A percentile compares a stretch with the other conserved stretches of the same genome.
Conservation (phyloP, 306 rosid genomes). For the Acacia confusa region DNA sequence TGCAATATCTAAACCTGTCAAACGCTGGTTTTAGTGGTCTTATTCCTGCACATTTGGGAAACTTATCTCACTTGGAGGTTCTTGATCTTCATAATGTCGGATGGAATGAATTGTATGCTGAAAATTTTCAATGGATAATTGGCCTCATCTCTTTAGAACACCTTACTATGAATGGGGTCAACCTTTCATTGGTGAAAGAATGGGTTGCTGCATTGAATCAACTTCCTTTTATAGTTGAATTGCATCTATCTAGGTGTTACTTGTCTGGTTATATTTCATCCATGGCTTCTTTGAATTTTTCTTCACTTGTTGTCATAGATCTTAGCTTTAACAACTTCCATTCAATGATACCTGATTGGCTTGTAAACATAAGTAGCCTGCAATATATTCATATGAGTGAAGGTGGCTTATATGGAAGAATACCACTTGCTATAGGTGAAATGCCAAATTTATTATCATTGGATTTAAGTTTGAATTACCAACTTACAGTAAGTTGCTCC, state of each 20-base stretch:
- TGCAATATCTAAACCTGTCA: slow-evolving; percentile 51
- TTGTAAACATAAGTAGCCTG: background rate
- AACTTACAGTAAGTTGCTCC: slow-evolving; percentile 41
- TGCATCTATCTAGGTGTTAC: slow-evolving; percentile 30
- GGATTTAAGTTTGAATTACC: background rate
- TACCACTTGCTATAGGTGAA: slow-evolving; percentile 9
- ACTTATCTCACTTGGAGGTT: slow-evolving; percentile 38
- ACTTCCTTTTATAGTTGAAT: slow-evolving; percentile 34
- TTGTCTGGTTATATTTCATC: slow-evolving; percentile 32
- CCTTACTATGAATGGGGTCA: slow-evolving; percentile 36
- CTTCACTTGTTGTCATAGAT: slow-evolving; percentile 45
- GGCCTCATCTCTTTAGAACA: slow-evolving; percentile 40
- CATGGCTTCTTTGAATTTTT: slow-evolving; percentile 29
- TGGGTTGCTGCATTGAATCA: slow-evolving; percentile 36
- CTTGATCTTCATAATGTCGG: slow-evolving; percentile 31
- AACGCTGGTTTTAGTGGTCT: slow-evolving; percentile 36
- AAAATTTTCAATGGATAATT: slow-evolving; percentile 34
- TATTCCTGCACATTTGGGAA: slow-evolving; percentile 42
- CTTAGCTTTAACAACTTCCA: slow-evolving; percentile 23
- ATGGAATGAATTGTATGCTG: background rate
- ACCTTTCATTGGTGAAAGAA: slow-evolving; percentile 40
- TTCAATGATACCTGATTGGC: slow-evolving; percentile 48
- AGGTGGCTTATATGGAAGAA: background rate
- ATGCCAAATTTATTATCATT: slow-evolving; percentile 32
- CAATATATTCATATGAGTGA: background rate